Conservation (phyloP, 768 basidiomycete genomes). For the Boletellus emodensis region DNA sequence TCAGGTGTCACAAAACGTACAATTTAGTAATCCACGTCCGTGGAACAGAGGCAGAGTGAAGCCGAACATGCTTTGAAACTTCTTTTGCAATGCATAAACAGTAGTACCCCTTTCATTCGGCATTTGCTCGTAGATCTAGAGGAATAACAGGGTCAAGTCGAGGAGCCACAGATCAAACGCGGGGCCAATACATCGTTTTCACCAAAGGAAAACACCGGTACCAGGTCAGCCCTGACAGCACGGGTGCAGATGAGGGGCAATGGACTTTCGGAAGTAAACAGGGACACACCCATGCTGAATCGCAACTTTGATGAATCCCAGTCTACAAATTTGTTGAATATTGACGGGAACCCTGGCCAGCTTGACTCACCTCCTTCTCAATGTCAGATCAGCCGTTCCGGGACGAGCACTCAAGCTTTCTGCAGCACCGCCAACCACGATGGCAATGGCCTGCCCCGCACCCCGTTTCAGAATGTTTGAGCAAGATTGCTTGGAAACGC, state of each 20-base stretch:
- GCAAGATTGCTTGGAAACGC: conserved; percentile 88
- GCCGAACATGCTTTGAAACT: conserved; percentile 88
- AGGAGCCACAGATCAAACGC: neutral
- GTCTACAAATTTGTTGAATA: conserved; percentile 34
- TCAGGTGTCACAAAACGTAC: conserved; percentile 45
- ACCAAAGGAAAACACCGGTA: conserved; percentile 97
- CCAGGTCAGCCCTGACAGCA: conserved; percentile 75
- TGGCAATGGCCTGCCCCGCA: conserved; percentile 72
- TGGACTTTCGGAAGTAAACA: neutral
- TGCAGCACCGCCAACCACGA: conserved; percentile 95
- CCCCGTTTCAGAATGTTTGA: conserved; percentile 74
- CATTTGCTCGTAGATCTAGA: conserved; percentile 94
- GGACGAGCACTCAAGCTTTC: conserved; percentile 93
- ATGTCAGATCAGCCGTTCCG: conserved; percentile 90
- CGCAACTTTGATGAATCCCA: conserved; percentile 94
- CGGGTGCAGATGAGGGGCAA: conserved; percentile 3
- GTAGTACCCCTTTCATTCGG: conserved; percentile 92
- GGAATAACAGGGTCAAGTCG: neutral
- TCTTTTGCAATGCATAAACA: conserved; percentile 80
- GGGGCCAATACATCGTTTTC: conserved; percentile 83
- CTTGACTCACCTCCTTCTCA: conserved; percentile 55
- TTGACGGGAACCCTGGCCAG: neutral
- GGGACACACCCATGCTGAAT: conserved; percentile 75
- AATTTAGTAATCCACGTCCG: conserved; percentile 91
- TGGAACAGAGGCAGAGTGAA: conserved; percentile 98